Conservation (phyloP, 1,139 yeast genomes). For the Hanseniaspora gamundiae region DNA sequence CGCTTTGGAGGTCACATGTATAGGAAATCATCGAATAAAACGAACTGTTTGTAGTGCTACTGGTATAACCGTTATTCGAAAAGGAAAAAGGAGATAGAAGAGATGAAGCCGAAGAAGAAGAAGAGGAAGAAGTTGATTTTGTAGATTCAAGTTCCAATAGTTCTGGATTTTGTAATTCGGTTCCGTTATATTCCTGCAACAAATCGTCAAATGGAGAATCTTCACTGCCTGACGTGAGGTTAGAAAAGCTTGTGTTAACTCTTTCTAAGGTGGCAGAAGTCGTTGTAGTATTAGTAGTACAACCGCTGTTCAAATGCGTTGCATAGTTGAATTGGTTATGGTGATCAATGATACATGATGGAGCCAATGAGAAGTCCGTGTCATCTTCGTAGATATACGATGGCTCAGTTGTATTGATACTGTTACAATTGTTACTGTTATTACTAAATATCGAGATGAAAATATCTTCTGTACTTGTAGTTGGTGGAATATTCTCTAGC, state of each 20-base stretch:
- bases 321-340: not conserved
- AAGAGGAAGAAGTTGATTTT: not conserved
- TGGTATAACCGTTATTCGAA: not conserved
- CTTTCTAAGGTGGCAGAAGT: too few relatives aligned
- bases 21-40: too few relatives aligned
- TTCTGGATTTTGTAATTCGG: too few relatives aligned
- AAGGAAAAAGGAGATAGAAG: not conserved
- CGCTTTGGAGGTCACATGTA: too few relatives aligned
- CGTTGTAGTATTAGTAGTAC: too few relatives aligned
- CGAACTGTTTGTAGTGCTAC: too few relatives aligned
- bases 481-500: not conserved
- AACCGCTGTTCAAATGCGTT: not conserved
- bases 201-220: too few relatives aligned
- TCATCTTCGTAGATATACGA: not conserved
- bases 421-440: not conserved
- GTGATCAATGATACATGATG: not conserved
- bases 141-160: not conserved
- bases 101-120: not conserved
- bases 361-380: constrained; percentile 1
- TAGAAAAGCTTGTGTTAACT: too few relatives aligned
- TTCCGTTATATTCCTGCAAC: too few relatives aligned
- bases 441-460: not conserved
- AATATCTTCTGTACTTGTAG: not conserved
- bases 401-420: not conserved
- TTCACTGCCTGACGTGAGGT: too few relatives aligned